phyloP scores from a whole-genome alignment of 2,329 filamentous ascomycete species.

The Botryotinia calthae region DNA sequence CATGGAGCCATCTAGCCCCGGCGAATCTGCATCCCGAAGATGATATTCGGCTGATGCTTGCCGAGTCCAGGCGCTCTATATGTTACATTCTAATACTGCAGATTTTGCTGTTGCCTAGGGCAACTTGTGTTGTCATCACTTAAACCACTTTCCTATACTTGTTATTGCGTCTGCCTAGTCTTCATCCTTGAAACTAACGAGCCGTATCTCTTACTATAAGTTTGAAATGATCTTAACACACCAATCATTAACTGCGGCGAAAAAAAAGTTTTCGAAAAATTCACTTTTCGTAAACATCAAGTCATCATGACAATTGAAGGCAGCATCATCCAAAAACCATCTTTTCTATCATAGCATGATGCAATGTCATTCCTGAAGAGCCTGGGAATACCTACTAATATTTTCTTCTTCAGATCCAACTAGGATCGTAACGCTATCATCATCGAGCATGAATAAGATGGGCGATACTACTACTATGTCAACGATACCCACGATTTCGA shows the following conservation, averaged over 20 bases:
- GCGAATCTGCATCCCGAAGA: not conserved
- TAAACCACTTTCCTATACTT: not conserved
- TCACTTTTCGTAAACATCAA: not conserved
- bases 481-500: not conserved
- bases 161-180: not conserved
- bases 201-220: not conserved
- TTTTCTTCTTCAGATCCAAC: slow-evolving; percentile 17
- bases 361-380: not conserved
- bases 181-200: not conserved
- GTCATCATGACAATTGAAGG: not conserved
- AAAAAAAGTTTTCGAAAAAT: not conserved
- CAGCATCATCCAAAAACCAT: not conserved
- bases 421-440: not conserved
- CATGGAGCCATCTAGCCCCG: not conserved
- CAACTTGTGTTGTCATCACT: not conserved
- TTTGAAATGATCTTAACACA: not conserved
- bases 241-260: not conserved
- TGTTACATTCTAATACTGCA: not conserved
- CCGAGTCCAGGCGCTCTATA: not conserved
- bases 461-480: not conserved
- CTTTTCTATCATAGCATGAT: not conserved
- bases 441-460: not conserved
- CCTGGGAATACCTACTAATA: slow-evolving; percentile 25
- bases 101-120: not conserved
- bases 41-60: not conserved